These are phyloP conservation scores for Penicillium paxilli DNA, from an alignment of 495 filamentous ascomycete genomes.

Conservation along the genomic window DNA sequence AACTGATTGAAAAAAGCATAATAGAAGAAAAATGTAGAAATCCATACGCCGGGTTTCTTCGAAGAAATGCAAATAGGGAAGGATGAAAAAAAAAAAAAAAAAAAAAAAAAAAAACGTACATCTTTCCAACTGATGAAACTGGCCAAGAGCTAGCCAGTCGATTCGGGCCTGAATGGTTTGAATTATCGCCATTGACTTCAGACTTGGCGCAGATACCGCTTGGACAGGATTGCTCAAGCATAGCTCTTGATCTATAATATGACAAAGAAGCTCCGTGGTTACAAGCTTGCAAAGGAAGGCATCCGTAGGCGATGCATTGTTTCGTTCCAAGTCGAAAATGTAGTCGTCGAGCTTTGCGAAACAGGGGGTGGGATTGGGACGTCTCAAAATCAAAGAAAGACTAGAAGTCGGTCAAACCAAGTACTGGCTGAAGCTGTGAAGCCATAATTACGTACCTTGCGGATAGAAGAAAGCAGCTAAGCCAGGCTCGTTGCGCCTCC, in stretches of 20 bases:
- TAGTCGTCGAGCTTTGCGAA: slow-evolving; percentile 10
- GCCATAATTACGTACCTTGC: slow-evolving; percentile 34
- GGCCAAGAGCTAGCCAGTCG: too few species aligned
- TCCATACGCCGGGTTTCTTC: neutral
- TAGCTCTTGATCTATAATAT: too few species aligned
- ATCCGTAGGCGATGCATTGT: neutral
- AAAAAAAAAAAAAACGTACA: too few species aligned
- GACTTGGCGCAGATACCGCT: too few species aligned
- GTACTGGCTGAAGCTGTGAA: too few species aligned
- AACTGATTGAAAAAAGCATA: neutral
- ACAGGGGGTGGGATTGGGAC: slow-evolving; percentile 5
- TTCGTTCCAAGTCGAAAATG: slow-evolving; percentile 4
- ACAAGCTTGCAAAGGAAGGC: too few species aligned
- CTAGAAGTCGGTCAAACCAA: neutral
- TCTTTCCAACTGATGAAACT: too few species aligned
- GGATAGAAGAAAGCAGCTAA: slow-evolving; percentile 70
- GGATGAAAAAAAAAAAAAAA: neutral
- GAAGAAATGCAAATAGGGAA: neutral
- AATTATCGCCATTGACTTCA: too few species aligned
- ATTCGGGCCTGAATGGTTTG: too few species aligned
- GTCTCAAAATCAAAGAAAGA: slow-evolving; percentile 14
- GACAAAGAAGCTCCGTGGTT: too few species aligned
- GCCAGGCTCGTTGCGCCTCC: slow-evolving; percentile 68
- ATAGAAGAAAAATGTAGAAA: neutral
- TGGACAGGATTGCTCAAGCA: too few species aligned